These are phyloP conservation scores for Fraxinus cuspidata DNA, from an alignment of 257 asterid species.

Conservation along the genomic window DNA sequence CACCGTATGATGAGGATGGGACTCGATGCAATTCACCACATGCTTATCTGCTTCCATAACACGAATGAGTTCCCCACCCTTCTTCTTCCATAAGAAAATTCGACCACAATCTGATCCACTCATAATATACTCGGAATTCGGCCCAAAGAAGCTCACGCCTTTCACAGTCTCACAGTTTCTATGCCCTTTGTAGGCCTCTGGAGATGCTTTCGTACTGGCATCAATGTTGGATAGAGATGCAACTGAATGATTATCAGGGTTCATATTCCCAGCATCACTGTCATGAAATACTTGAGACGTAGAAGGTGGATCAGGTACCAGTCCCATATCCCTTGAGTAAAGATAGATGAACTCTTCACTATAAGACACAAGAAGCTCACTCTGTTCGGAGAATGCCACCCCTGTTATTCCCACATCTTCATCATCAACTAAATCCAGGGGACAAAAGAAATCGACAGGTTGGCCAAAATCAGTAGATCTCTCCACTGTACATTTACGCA, in stretches of 20 bases:
- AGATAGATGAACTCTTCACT: conserved; percentile 77
- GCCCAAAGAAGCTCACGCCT: conserved; percentile 87
- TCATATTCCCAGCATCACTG: conserved; percentile 40
- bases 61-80: conserved; percentile 74
- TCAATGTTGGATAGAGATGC: conserved; percentile 18
- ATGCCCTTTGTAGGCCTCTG: conserved; percentile 84
- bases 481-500: conserved; percentile 69
- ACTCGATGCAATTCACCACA: conserved; percentile 77
- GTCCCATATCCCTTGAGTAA: conserved; percentile 67
- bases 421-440: conserved; percentile 63
- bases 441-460: conserved; percentile 74
- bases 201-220: conserved; percentile 39
- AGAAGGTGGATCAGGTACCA: conserved; percentile 55
- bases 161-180: conserved; percentile 72
- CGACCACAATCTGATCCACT: conserved; percentile 97
- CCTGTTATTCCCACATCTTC: conserved; percentile 74
- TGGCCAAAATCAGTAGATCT: conserved; percentile 64
- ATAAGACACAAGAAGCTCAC: conserved; percentile 92
- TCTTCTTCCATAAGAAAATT: conserved; percentile 89
- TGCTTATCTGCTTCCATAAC: conserved; percentile 80
- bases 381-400: conserved; percentile 85
- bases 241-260: conserved; percentile 32
- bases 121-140: conserved; percentile 78
- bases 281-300: conserved; percentile 37
- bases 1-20: conserved; percentile 78